These are phyloP conservation scores for Karstenula rhodostoma DNA, from an alignment of 2,329 filamentous ascomycete genomes.

Conservation along the genomic window DNA sequence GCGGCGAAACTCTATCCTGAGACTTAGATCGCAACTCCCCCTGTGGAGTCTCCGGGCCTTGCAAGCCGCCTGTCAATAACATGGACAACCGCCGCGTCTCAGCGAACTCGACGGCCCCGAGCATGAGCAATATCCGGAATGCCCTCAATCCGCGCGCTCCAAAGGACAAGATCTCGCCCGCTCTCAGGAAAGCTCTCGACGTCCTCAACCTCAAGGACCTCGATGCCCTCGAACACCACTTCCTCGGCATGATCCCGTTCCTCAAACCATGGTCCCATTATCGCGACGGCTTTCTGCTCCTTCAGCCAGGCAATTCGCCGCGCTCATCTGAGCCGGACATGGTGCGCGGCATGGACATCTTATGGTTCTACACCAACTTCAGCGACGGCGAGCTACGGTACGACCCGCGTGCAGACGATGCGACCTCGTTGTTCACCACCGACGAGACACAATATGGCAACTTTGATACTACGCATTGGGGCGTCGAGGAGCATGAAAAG, in stretches of 20 bases:
- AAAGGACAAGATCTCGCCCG: constrained; percentile 12
- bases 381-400: constrained; percentile 38
- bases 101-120: not conserved
- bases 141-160: not conserved
- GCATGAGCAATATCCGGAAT: not conserved
- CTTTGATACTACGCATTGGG: constrained; percentile 41
- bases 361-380: constrained; percentile 45
- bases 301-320: constrained; percentile 22
- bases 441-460: constrained; percentile 24
- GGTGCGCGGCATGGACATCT: constrained; percentile 33
- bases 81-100: constrained; percentile 3
- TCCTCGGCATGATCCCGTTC: constrained; percentile 40
- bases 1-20: not conserved
- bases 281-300: constrained; percentile 38
- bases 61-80: not conserved
- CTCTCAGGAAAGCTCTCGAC: constrained; percentile 34
- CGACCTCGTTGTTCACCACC: constrained; percentile 19
- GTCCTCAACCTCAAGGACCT: constrained; percentile 32
- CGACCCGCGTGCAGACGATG: constrained; percentile 32
- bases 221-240: constrained; percentile 35
- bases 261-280: constrained; percentile 42
- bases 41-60: not conserved
- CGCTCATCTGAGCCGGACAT: constrained; percentile 19
- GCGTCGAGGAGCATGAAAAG: constrained; percentile 39
- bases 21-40: not conserved